phyloP scores from a whole-genome alignment of 2,329 filamentous ascomycete species.

The Aspergillus hortae region DNA sequence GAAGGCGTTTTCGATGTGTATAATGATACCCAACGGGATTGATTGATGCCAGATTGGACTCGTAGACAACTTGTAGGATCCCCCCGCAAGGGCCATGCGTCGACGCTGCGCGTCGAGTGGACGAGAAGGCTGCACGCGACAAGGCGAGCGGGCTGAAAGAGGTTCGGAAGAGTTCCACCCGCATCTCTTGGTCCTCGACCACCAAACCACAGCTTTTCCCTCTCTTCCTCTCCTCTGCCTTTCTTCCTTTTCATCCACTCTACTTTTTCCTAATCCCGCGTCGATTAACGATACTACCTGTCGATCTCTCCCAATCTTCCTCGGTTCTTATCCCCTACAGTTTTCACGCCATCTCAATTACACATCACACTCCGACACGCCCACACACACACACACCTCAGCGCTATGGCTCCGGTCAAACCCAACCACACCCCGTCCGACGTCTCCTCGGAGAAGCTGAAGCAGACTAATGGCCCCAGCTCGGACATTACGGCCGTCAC shows the following conservation, averaged over 20 bases:
- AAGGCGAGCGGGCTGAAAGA: constrained; percentile 11
- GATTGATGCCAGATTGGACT: background rate
- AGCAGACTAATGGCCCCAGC: constrained; percentile 54
- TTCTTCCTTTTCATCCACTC: constrained; percentile 10
- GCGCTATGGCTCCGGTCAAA: constrained; percentile 57
- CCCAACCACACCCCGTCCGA: constrained; percentile 61
- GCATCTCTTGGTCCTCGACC: constrained; percentile 24
- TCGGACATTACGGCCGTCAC: constrained; percentile 34
- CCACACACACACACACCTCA: constrained; percentile 5
- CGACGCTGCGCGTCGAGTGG: background rate
- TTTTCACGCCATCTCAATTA: background rate
- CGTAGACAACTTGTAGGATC: background rate
- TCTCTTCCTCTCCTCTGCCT: constrained; percentile 9
- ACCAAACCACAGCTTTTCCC: constrained; percentile 10
- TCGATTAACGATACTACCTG: background rate
- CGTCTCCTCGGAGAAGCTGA: constrained; percentile 66
- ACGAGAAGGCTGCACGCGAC: constrained; percentile 18
- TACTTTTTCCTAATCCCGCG: background rate
- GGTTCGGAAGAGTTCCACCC: constrained; percentile 33
- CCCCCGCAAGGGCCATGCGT: background rate
- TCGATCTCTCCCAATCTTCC: constrained; percentile 3
- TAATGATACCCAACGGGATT: background rate
- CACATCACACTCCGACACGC: background rate
- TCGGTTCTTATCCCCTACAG: background rate
- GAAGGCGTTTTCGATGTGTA: too few species aligned